Evolutionary conservation across 2,329 filamentous ascomycete species (phyloP), one percentile per base, ranked within the genome.

Genomic region (Lachnum nothofagi): DNA sequence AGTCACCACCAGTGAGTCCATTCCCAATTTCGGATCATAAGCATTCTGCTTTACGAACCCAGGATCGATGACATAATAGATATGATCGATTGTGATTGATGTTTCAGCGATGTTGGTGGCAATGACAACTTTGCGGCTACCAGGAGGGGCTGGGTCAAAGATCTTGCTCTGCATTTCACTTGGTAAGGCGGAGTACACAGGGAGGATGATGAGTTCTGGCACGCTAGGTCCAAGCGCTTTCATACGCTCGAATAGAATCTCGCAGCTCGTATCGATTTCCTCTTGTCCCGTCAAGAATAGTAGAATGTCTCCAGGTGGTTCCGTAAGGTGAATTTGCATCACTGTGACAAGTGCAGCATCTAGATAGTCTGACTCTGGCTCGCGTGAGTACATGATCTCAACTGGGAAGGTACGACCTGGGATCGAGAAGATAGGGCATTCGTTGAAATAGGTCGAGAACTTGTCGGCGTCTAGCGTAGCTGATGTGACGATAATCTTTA

Each of bases 61-160:
- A 2, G 93, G 91, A 62, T 98, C 93, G 14, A 98, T 84, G 16
- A 98, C 94, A 64, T 95, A 97, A 71, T 91, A 96, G 57, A 98
- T 95, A 42, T 91, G 87, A 65, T 98, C 93, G 56, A 98, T 97
- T 0, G 93, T 98, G 63, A 98, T 93, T 46, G 89, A 95, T 0
- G 93, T 98, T 65, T 98, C 93, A 1, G 93, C 93, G 63, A 98
- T 98, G 61, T 98, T 98, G 29, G 93, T 98, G 2, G 93, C 93
- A 64, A 98, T 95, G 51, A 98, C 89, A 1, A 97, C 90, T 68
- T 98, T 98, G 48, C 93, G 80, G 46, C 80, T 83, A 14, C 91
- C 91, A 0, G 84, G 77, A 0, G 91, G 89, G 0, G 93, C 88
- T 2, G 91, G 91, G 24, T 98, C 93, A 64, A 98, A 98, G 54